phyloP scores from a whole-genome alignment of 1,284 basidiomycete genomes.

The Moniliophthora roreri region DNA sequence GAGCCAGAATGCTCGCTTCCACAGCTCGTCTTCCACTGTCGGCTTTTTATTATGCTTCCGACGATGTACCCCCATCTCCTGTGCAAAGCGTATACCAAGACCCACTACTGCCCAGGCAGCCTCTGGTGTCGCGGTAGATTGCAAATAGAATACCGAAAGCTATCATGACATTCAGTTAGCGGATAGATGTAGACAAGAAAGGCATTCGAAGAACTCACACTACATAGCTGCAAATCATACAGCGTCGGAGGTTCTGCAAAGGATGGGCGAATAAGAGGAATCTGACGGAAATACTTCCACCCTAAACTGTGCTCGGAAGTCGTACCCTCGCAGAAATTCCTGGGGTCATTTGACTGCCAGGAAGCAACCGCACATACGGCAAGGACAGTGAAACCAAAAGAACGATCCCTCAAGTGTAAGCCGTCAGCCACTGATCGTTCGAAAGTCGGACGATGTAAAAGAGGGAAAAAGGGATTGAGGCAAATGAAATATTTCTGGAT shows the following conservation, averaged over 20 bases:
- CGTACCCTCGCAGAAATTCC: conserved; percentile 34
- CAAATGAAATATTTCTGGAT: conserved; percentile 47
- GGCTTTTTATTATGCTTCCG: conserved; percentile 17
- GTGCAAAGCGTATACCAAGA: conserved; percentile 49
- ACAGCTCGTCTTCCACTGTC: conserved; percentile 47
- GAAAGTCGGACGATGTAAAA: conserved; percentile 48
- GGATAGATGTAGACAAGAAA: neutral
- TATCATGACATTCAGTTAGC: no score
- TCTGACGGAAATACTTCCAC: conserved; percentile 44
- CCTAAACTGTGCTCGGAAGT: conserved; percentile 38
- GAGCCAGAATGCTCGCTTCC: conserved; percentile 55
- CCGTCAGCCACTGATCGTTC: conserved; percentile 36
- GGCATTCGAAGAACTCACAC: neutral
- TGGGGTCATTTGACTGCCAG: conserved; percentile 44
- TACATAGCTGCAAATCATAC: conserved; percentile 7
- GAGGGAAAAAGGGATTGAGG: conserved; percentile 36
- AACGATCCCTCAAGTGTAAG: conserved; percentile 34
- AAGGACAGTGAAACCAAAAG: conserved; percentile 45
- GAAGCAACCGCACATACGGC: conserved; percentile 49
- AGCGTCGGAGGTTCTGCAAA: neutral
- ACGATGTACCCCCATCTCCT: conserved; percentile 31
- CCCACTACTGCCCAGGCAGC: conserved; percentile 54
- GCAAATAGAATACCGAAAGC: conserved; percentile 36
- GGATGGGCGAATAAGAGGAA: neutral
- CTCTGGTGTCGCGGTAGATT: conserved; percentile 50